Evolutionary conservation across 2,329 filamentous ascomycete species (phyloP), one percentile per base, ranked within the genome.

Genomic region (Kalmusia sp.): DNA sequence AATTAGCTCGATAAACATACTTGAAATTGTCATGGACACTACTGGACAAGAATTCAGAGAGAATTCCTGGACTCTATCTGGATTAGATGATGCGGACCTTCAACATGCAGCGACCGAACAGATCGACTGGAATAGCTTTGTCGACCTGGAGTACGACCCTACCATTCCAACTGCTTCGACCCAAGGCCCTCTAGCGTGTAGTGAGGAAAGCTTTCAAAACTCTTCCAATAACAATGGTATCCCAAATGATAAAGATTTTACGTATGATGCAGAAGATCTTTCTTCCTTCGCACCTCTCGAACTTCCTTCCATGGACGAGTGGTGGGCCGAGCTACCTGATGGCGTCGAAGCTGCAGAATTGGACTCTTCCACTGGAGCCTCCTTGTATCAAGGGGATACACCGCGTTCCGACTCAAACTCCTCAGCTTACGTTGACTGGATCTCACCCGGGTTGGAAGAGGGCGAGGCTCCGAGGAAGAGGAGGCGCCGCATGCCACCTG

Each of bases 401-500:
- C 43, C 30, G 3, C n/a, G 21, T 2, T 46, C 43, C 11, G 43
- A 46, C 14, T 46, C 43, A 12, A 37, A 27, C n/a, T 35, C 14
- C 11, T 46, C 43, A 6, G 14, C 21, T n/a, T 46, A 46, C 19
- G 3, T 22, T 8, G 30, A 46, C 7, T 24, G 30, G 31, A 21
- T 27, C 9, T 28, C 30, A 4, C 31, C 30, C 8, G 30, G 35
- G 9, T 17, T 45, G 22, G 25, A 38, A 21, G 24, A 57, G 21
- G 34, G 15, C n/a, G 41, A 37, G 1, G 27, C 14, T 6, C n/a
- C n/a, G n/a, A 47, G 31, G 27, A 62, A 54, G 41, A 59, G 49
- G 31, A 22, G 52, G 27, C 44, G 45, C 31, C 45, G 59, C 14
- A 57, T 67, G 21, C 55, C 62, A 17, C 51, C 48, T 1, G 35